Conservation (phyloP, 2,329 filamentous ascomycete genomes). For the Geosmithia flava region DNA sequence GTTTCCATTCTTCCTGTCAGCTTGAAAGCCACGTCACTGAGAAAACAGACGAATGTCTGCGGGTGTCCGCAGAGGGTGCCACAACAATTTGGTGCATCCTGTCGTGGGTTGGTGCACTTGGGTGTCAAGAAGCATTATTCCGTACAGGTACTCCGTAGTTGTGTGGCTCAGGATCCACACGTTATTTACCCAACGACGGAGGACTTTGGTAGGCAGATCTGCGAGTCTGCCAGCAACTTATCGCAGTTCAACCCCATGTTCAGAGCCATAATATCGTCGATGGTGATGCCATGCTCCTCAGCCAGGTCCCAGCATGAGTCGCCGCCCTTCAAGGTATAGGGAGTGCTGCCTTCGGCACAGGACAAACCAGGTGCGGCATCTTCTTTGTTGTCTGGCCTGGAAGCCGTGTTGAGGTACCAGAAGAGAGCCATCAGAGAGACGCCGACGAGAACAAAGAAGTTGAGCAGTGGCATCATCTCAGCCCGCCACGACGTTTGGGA, state of each 20-base stretch:
- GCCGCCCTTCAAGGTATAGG: constrained; percentile 28
- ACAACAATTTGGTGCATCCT: background rate
- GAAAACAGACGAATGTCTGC: background rate
- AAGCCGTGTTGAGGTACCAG: constrained; percentile 28
- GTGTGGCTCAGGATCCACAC: background rate
- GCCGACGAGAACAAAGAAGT: constrained; percentile 42
- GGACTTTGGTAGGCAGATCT: constrained; percentile 30
- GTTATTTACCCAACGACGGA: background rate
- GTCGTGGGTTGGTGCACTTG: background rate
- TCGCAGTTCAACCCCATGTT: constrained; percentile 37
- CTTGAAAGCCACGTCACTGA: background rate
- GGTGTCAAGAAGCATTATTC: background rate
- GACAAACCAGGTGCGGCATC: constrained; percentile 1
- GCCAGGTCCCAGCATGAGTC: constrained; percentile 44
- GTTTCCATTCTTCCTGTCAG: background rate
- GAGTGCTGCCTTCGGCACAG: constrained; percentile 16
- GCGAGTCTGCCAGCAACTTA: constrained; percentile 23
- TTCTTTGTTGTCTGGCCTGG: constrained; percentile 5
- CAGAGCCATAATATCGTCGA: constrained; percentile 30
- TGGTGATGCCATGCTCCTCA: constrained; percentile 22
- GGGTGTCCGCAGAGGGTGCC: background rate
- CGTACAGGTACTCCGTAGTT: background rate
- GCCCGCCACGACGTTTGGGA: constrained; percentile 30
- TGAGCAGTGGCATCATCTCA: constrained; percentile 41
- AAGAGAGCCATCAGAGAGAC: constrained; percentile 36